phyloP scores from a whole-genome alignment of 1,284 basidiomycete genomes.

The Tremellales sp. region DNA sequence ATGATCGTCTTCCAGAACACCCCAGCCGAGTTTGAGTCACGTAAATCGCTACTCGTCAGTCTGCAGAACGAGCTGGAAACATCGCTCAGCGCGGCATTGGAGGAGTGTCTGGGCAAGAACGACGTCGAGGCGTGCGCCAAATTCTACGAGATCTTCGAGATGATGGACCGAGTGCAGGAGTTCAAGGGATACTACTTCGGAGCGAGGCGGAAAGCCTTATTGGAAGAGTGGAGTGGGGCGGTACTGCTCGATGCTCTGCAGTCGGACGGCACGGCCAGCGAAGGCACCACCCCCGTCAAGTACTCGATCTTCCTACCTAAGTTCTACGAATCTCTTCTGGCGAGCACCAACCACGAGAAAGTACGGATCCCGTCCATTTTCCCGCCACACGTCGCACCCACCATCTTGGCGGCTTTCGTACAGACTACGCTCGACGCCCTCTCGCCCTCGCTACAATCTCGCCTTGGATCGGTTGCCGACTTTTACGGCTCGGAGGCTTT shows the following conservation, averaged over 20 bases:
- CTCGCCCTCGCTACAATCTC: slow-evolving; percentile 71
- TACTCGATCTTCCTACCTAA: slow-evolving; percentile 66
- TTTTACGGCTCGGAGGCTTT: slow-evolving; percentile 62
- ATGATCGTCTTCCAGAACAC: slow-evolving; percentile 89
- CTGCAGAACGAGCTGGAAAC: slow-evolving; percentile 92
- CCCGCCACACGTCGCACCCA: slow-evolving; percentile 58
- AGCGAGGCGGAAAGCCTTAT: slow-evolving; percentile 62
- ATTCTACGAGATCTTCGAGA: slow-evolving; percentile 79
- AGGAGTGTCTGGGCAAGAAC: slow-evolving; percentile 70
- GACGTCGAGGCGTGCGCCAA: slow-evolving; percentile 53
- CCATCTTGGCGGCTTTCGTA: slow-evolving; percentile 72
- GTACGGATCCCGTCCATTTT: slow-evolving; percentile 72
- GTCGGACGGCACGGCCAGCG: slow-evolving; percentile 1
- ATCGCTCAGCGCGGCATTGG: slow-evolving; percentile 75
- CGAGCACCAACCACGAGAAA: slow-evolving; percentile 64
- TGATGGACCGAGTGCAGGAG: slow-evolving; percentile 83
- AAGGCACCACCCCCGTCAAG: slow-evolving; percentile 33
- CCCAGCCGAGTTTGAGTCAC: slow-evolving; percentile 72
- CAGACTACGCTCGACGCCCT: slow-evolving; percentile 70
- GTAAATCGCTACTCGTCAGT: slow-evolving; percentile 75
- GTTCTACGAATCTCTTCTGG: slow-evolving; percentile 59
- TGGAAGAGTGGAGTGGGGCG: slow-evolving; percentile 64
- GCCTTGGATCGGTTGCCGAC: slow-evolving; percentile 63
- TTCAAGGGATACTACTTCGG: slow-evolving; percentile 91
- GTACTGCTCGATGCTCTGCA: slow-evolving; percentile 53